A percentile compares a stretch with the other conserved stretches of the same genome.
Evolutionary conservation across 1,284 basidiomycete genomes (phyloP).

Genomic region (Somion occarium): DNA sequence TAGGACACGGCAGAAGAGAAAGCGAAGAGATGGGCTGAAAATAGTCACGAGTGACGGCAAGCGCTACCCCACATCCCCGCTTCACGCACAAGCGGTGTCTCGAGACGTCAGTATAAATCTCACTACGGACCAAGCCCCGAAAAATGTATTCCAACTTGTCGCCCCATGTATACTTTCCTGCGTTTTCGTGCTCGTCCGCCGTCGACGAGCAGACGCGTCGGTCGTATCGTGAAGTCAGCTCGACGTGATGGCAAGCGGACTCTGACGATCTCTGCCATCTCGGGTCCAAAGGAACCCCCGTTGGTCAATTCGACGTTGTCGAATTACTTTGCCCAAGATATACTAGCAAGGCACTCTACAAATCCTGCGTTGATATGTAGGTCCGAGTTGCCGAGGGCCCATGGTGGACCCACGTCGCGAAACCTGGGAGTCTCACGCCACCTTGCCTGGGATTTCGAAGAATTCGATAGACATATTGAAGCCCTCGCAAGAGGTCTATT

Average conservation of each 20-base stretch:
- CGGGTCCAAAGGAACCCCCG: constrained; percentile 55
- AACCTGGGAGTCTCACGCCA: constrained; percentile 46
- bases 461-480: constrained; percentile 64
- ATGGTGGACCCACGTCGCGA: constrained; percentile 46
- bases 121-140: too few species aligned
- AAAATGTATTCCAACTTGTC: too few species aligned
- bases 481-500: constrained; percentile 71
- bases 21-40: too few species aligned
- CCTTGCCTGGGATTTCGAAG: constrained; percentile 71
- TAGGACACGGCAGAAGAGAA: too few species aligned
- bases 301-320: constrained; percentile 59
- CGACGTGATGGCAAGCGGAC: not conserved
- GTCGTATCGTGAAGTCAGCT: too few species aligned
- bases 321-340: constrained; percentile 53
- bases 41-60: too few species aligned
- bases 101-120: not conserved
- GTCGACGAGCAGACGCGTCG: too few species aligned
- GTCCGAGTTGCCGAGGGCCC: constrained; percentile 51
- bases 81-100: too few species aligned
- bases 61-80: too few species aligned
- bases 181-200: not conserved
- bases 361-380: constrained; percentile 65
- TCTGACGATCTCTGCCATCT: not conserved
- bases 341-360: constrained; percentile 45
- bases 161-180: not conserved